A percentile compares a stretch with the other conserved stretches of the same genome.
phyloP scores from a whole-genome alignment of 116 monocot genomes.

The Cymodocea nodosa region DNA sequence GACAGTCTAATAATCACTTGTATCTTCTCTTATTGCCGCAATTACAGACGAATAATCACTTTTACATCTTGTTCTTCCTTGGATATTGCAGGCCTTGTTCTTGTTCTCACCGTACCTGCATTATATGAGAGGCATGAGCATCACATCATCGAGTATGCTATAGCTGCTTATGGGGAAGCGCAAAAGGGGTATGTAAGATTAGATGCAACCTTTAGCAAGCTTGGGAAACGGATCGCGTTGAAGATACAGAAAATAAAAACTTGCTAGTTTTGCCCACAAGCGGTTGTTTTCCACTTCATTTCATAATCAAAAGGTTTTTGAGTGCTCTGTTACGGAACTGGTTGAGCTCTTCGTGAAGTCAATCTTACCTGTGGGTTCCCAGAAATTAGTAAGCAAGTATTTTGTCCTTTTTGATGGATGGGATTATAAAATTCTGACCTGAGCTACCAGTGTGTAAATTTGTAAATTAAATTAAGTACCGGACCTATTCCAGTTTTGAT shows the following conservation, averaged over 20 bases:
- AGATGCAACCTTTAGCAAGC: constrained; percentile 12
- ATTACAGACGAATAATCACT: no score
- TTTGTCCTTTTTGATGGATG: neutral
- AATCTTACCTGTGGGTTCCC: neutral
- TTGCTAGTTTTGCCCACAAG: neutral
- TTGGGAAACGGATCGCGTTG: constrained; percentile 24
- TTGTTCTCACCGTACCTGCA: constrained; percentile 38
- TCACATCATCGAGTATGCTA: constrained; percentile 16
- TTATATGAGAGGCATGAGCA: constrained; percentile 51
- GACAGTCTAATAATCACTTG: no score
- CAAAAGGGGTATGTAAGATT: constrained; percentile 17
- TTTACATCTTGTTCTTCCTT: no score
- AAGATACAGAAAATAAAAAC: constrained; percentile 10
- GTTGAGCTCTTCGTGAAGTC: neutral
- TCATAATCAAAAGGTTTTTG: neutral
- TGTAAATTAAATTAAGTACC: neutral
- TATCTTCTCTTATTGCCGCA: no score
- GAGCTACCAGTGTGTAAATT: neutral
- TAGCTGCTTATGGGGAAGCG: constrained; percentile 10
- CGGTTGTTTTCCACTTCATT: neutral
- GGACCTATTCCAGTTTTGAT: neutral
- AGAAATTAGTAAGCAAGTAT: neutral
- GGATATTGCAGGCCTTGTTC: constrained; percentile 29
- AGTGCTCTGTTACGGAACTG: neutral
- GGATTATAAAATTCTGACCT: neutral